Evolutionary conservation across 2,329 filamentous ascomycete genomes (phyloP), one percentile per base, ranked within the genome.

Genomic region (Lecanicillium sp.): DNA sequence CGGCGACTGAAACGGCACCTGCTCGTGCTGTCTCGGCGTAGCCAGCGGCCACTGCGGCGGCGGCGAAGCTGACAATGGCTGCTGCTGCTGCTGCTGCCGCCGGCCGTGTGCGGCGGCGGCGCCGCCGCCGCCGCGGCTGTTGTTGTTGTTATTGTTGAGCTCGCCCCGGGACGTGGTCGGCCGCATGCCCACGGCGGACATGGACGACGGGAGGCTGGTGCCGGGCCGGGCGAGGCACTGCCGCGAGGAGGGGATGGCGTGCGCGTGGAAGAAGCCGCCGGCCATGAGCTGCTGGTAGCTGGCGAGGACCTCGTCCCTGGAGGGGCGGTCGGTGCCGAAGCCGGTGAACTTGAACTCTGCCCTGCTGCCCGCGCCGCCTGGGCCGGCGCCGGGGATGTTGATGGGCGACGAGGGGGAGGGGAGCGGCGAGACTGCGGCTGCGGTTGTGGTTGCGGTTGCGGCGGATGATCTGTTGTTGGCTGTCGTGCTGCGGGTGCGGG

Each of bases 281-380:
- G 75, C 71, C 55, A 81, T 68, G 49, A 81, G 69, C 54, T 75
- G 65, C 54, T 78, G 73, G 60, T 81, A 81, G 57, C 68, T 79
- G 51, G 73, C 70, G 57, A 78, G 55, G 45, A 81, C 70, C 49
- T 81, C 75, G 44, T 81, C 78, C 54, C 57, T 59, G 26, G 61
- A 58, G 3, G 63, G 64, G 54, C 60, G 59, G 6, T 64, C 62
- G 12, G 49, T 45, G 15, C 53, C 48, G 17, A 35, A 50, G 15
- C 45, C 43, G 12, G 43, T 39, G 12, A 47, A 47, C 27, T 26
- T 10, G 11, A 47, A 33, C 9, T 35, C 29, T 20, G 29, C 27
- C n/a, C n/a, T n/a, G n/a, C n/a, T n/a, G 9, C 35, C 27, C 17
- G 26, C 19, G 2, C 15, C 10, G 6, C 15, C 11, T 3, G 36